Conservation (phyloP, 768 basidiomycete species). For the Tylopilus plumbeoviolaceoides region DNA sequence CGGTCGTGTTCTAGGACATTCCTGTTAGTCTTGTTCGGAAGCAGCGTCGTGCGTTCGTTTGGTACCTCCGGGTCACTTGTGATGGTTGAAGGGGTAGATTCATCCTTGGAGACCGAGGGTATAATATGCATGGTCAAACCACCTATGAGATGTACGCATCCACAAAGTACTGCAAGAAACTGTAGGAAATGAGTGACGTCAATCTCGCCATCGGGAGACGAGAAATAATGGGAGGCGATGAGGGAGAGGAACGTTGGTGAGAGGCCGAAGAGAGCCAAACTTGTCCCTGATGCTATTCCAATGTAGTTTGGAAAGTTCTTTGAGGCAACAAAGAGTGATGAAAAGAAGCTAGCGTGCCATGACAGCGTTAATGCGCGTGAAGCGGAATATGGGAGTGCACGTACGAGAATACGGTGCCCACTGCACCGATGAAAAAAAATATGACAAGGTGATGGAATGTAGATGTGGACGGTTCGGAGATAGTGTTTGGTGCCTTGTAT, state of each 20-base stretch:
- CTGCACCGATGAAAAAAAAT: constrained; percentile 59
- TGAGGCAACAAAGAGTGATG: constrained; percentile 70
- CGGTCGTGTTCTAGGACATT: constrained; percentile 6
- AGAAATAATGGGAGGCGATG: constrained; percentile 62
- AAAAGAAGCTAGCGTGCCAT: constrained; percentile 50
- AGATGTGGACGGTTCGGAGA: constrained; percentile 35
- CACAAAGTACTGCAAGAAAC: constrained; percentile 55
- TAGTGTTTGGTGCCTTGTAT: constrained; percentile 39
- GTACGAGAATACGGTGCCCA: constrained; percentile 72
- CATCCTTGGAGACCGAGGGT: constrained; percentile 10
- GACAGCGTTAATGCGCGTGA: not conserved
- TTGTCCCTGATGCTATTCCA: constrained; percentile 62
- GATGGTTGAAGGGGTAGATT: not conserved
- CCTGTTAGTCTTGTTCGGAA: constrained; percentile 23
- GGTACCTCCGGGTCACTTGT: constrained; percentile 17
- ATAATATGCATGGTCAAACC: constrained; percentile 39
- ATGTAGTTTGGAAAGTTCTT: constrained; percentile 62
- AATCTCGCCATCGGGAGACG: constrained; percentile 39
- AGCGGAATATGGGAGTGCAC: constrained; percentile 25
- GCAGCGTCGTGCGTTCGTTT: constrained; percentile 30
- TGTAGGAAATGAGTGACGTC: constrained; percentile 48
- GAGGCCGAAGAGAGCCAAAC: constrained; percentile 74
- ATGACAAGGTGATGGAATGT: constrained; percentile 51
- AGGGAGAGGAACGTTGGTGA: constrained; percentile 72
- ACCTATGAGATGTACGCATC: constrained; percentile 51